Percentiles rank a stretch among this genome's conserved stretches.
Conservation (phyloP, 2,329 filamentous ascomycete genomes). For the Penicillium sp. region DNA sequence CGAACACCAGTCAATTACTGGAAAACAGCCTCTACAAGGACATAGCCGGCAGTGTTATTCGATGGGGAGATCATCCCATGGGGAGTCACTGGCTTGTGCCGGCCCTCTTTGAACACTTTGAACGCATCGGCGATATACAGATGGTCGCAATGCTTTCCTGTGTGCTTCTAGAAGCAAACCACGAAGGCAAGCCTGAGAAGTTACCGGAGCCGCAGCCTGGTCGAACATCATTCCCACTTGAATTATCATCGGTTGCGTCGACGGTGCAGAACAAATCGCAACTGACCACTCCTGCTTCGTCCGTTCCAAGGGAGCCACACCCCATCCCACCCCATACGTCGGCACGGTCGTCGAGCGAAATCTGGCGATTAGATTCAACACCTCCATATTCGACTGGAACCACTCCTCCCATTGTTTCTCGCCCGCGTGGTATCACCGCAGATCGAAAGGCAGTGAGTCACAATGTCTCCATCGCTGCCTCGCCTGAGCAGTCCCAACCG, state of each 20-base stretch:
- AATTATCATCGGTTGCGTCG: conserved; percentile 51
- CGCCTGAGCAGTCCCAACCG: conserved; percentile 45
- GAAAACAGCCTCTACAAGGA: conserved; percentile 37
- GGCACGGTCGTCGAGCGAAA: conserved; percentile 55
- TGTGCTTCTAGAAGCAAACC: conserved; percentile 58
- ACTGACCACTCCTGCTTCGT: conserved; percentile 40
- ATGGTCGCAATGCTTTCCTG: conserved; percentile 70
- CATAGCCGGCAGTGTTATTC: conserved; percentile 50
- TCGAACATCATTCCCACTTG: conserved; percentile 51
- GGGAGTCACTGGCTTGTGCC: conserved; percentile 61
- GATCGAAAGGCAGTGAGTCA: conserved; percentile 49
- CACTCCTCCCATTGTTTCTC: conserved; percentile 55
- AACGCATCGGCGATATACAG: conserved; percentile 64
- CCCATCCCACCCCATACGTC: conserved; percentile 49
- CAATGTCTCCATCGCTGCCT: conserved; percentile 44
- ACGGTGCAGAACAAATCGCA: conserved; percentile 49
- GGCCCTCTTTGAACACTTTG: conserved; percentile 63
- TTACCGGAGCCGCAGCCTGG: conserved; percentile 42
- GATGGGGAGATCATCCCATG: conserved; percentile 63
- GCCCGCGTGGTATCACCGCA: conserved; percentile 43
- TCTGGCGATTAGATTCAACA: conserved; percentile 54
- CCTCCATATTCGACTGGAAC: conserved; percentile 58
- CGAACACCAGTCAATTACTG: conserved; percentile 53
- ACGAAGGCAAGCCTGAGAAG: conserved; percentile 40
- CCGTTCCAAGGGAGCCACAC: conserved; percentile 38